These are phyloP conservation scores for Tribonema minus DNA, from an alignment of 108 stramenopile species.

Conservation along the genomic window DNA sequence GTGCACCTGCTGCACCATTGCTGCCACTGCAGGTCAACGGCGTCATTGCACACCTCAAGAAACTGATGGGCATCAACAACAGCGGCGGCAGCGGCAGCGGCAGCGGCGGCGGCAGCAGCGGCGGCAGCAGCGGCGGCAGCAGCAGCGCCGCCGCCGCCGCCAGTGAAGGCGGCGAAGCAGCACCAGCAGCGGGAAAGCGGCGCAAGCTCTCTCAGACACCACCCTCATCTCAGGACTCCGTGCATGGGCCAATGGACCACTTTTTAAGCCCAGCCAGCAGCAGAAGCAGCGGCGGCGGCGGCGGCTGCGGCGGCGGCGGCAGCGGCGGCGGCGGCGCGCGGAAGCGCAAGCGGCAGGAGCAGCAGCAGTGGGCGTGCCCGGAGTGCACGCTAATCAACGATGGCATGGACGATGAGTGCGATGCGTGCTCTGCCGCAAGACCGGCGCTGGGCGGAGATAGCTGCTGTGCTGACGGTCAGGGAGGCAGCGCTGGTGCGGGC, in stretches of 20 bases:
- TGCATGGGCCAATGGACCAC: too few relatives aligned
- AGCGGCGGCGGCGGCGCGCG: too few relatives aligned
- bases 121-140: neutral
- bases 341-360: too few relatives aligned
- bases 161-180: neutral
- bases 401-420: neutral
- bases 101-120: neutral
- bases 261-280: too few relatives aligned
- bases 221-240: too few relatives aligned
- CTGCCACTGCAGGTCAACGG: conserved; percentile 27
- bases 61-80: neutral
- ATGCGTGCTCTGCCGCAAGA: neutral
- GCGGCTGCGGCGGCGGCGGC: too few relatives aligned
- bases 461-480: neutral
- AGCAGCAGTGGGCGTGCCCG: conserved; percentile 7
- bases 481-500: neutral
- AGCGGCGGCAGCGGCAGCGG: neutral
- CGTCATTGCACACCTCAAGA: conserved; percentile 86
- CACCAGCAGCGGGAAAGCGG: neutral
- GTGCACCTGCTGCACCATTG: neutral
- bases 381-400: conserved; percentile 1
- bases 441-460: neutral
- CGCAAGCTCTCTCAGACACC: too few relatives aligned
- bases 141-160: neutral
- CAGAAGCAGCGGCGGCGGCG: too few relatives aligned